Evolutionary conservation across 257 asterid species (phyloP), one percentile per base, ranked within the genome.

Genomic region (Solanum chiquidenum): DNA sequence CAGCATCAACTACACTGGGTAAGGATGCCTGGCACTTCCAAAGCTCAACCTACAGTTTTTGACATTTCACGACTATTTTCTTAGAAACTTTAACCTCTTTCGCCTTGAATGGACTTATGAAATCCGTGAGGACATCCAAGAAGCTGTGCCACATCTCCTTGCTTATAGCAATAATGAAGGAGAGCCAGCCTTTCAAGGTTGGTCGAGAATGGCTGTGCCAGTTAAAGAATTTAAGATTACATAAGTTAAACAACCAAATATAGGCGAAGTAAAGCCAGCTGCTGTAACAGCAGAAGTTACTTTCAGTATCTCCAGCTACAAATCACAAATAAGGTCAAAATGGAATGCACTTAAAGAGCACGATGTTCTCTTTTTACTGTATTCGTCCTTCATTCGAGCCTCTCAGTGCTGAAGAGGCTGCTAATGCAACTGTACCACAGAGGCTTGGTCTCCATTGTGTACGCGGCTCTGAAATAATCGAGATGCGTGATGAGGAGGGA

Each of bases 141-240:
- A 95, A 91, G 98, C 99, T 77, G 98, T 97, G 88, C 99, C 99
- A 9, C 99, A 97, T 91, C 98, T 97, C 90, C 98, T 97, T 58
- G 93, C 98, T 68, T 88, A 92, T 87, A 89, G 94, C 88, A 95
- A 95, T 90, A 93, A 95, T 90, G 99, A 97, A 95, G 99, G 99
- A 83, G 95, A 95, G 89, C 84, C 99, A 88, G 98, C 98, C 88
- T 97, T 97, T 88, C 99, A 99, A 90, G 99, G 99, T 85, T 97
- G 99, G 99, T 97, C 99, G 42, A 96, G 99, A 94, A 97, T 97
- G 99, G 99, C 94, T 88, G 99, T 95, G 74, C 99, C 98, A 83
- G 88, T 97, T 89, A 95, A 95, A 92, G 93, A 94, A 87, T 94
- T 95, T 89, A 95, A 91, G 92, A 95, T 97, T 86, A 76, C 91